These are phyloP conservation scores for Penicillium sp. DNA, from an alignment of 2,329 filamentous ascomycete species.

Conservation along the genomic window DNA sequence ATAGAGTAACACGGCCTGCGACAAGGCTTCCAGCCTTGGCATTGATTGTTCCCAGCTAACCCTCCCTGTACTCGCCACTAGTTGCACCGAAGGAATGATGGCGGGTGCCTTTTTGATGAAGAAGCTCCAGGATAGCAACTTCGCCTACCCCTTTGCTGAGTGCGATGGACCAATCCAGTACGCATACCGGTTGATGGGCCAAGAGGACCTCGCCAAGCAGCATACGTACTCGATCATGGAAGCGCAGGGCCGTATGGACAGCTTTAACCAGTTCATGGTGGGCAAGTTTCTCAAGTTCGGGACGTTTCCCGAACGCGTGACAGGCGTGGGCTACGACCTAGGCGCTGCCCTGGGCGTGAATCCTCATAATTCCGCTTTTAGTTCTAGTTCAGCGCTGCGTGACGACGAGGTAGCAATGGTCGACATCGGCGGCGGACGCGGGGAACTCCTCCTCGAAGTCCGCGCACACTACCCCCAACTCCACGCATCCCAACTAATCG, in stretches of 20 bases:
- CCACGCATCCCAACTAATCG: conserved; percentile 29
- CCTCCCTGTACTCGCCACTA: conserved; percentile 8
- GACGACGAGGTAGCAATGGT: conserved; percentile 30
- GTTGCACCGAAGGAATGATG: conserved; percentile 40
- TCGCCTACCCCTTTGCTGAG: conserved; percentile 40
- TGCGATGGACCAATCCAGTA: conserved; percentile 38
- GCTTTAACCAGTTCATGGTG: conserved; percentile 44
- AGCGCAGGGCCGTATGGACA: conserved; percentile 39
- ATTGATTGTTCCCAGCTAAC: neutral
- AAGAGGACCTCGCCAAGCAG: conserved; percentile 29
- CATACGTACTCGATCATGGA: conserved; percentile 44
- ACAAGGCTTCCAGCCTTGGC: neutral
- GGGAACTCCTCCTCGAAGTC: conserved; percentile 41
- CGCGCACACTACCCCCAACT: conserved; percentile 38
- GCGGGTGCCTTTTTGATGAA: conserved; percentile 40
- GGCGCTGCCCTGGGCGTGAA: conserved; percentile 21
- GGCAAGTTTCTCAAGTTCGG: conserved; percentile 41
- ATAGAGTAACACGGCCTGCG: neutral
- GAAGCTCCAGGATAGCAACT: conserved; percentile 37
- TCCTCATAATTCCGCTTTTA: neutral
- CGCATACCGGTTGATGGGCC: conserved; percentile 37
- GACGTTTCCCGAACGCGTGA: conserved; percentile 35
- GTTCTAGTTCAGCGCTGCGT: conserved; percentile 8
- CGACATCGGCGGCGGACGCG: conserved; percentile 43
- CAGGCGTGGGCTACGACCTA: conserved; percentile 37